Base-by-base conservation (phyloP, 148 eudicot genomes). In the Arctostaphylos glauca region DNA sequence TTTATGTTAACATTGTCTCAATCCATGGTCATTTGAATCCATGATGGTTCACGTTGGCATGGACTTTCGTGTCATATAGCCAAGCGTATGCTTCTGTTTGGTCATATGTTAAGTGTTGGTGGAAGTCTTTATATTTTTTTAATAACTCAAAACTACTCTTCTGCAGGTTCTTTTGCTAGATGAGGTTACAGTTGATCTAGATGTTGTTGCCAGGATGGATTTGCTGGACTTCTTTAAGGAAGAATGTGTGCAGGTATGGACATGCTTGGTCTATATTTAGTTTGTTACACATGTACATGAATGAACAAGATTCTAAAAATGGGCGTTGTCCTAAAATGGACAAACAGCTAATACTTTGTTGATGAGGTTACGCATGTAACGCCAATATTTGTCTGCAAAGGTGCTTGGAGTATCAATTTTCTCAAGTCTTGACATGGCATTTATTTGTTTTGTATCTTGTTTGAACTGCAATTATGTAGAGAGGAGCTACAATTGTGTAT, bases 401-500 rank as follows among this genome's bases (percentile, higher is more conserved):
- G 12, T 64, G 70, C 70, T 64, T 6, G 41, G 19, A n/a, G 21
- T 50, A 75, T 31, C 13, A 23, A 31, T 9, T 76, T 78, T 41
- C 12, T 18, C 59, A 14, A 14, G 2, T 50, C 55, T 25, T 19
- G 54, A 31, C 12, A 0, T 15, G 54, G 0, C 14, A 15, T 77
- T 77, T 77, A 2, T 15, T 13, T 25, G 13, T 15, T 59, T 41
- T 43, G 2, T 18, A 16, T 43, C 23, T 23, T 3, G 18, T 48
- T 21, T 25, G 3, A n/a, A 62, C 13, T 76, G 21, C 55, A 12
- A 48, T 54, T 18, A 68, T 70, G 53, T 49, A 96, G 99, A 93
- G 99, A 89, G 95, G 98, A 91, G 94, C 99, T 49, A 96, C 97
- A 49, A 89, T 96, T 81, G 97, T 96, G 25, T 96, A 96, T 86